These are phyloP conservation scores for Emergomyces africanus DNA, from an alignment of 2,329 filamentous ascomycete species.

Conservation along the genomic window DNA sequence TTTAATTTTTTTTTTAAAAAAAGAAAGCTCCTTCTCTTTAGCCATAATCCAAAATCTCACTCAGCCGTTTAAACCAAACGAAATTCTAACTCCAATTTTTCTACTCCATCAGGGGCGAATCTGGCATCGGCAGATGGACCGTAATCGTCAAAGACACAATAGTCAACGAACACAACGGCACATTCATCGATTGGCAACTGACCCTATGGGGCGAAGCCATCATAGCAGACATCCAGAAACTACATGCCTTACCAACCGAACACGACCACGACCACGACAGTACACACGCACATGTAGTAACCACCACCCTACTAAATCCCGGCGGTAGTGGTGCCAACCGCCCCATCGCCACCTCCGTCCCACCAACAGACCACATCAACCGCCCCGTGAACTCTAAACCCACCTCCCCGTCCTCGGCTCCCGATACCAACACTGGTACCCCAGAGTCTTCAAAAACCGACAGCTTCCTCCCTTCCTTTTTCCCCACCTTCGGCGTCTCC, in stretches of 20 bases:
- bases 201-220: constrained; percentile 88
- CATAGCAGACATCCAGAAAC: constrained; percentile 57
- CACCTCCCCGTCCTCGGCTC: constrained; percentile 19
- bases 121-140: constrained; percentile 78
- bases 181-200: constrained; percentile 81
- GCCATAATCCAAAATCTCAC: not conserved
- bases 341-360: constrained; percentile 32
- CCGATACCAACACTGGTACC: constrained; percentile 11
- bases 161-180: constrained; percentile 63
- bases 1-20: not conserved
- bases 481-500: constrained; percentile 81
- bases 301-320: constrained; percentile 49
- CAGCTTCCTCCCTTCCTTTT: constrained; percentile 62
- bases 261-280: constrained; percentile 76
- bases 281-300: constrained; percentile 42
- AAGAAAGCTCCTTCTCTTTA: not conserved
- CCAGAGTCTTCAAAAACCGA: constrained; percentile 19
- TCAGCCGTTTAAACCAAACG: not conserved
- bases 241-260: constrained; percentile 70
- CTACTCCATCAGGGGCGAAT: constrained; percentile 56
- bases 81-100: constrained; percentile 20
- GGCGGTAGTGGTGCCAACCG: constrained; percentile 40
- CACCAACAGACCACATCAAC: constrained; percentile 53
- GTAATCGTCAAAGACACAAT: constrained; percentile 75
- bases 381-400: constrained; percentile 52